Evolutionary conservation across 106 monocot genomes (phyloP), one percentile per base, ranked within the genome.

Genomic region (Xerophyta viscosa): DNA sequence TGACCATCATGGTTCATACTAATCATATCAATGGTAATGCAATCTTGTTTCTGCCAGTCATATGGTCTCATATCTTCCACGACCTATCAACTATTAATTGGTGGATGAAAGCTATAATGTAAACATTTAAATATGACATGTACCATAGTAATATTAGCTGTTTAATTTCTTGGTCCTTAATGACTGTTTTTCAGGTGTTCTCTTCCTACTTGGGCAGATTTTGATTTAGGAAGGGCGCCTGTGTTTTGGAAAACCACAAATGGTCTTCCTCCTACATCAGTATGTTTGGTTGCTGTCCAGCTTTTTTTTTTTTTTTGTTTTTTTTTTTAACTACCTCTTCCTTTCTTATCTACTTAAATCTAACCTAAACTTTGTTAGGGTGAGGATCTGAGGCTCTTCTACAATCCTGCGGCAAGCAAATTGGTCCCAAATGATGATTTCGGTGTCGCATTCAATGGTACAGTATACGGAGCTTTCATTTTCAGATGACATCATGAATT

Each of bases 381-480:
- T 50, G 87, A 93, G 52, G 66, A 48, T 20, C 52, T 93, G 37
- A 84, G 65, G 45, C 53, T 93, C 49, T 93, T 93, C 62, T 93
- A 84, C 57, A 93, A 93, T 72, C 84, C 92, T 64, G 62, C 71
- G 37, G 83, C 92, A 10, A 80, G 7, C 43, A 84, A 77, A 31
- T 26, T 93, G 45, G 13, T 49, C 2, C 80, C 79, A 28, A 84
- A 81, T 45, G 77, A 77, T 29, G 69, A 75, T 9, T 88, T 74
- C 58, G 92, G 92, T 29, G 48, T 93, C 55, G 87, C 87, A 53
- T 93, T 93, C 48, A 84, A 84, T 54, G 93, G 87, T 87, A 77
- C 14, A 27, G 52, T 18, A 20, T 20, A 12, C 29, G 31, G n/a
- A 11, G 26, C 6, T 14, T 59, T 2, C 11, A 52, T 2, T 30